A percentile compares a stretch with the other conserved stretches of the same genome.
phyloP scores from a whole-genome alignment of 1,284 basidiomycete genomes.

The Bondarzewia mesenterica region DNA sequence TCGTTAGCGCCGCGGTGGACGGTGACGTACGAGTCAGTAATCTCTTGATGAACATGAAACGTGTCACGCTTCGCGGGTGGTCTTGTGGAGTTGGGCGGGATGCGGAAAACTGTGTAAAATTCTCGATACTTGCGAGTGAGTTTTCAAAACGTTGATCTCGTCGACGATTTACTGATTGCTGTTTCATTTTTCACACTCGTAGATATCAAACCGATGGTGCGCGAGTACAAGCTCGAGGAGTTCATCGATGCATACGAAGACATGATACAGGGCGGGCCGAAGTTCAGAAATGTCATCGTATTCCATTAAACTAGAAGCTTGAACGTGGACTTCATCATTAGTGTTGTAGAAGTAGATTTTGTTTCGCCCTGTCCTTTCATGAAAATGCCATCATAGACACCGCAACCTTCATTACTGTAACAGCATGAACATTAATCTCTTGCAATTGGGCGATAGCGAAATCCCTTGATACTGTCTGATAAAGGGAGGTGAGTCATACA shows the following conservation, averaged over 20 bases:
- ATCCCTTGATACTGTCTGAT: too few relatives aligned
- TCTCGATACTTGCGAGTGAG: slow-evolving; percentile 7
- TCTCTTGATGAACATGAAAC: slow-evolving; percentile 14
- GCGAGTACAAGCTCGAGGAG: slow-evolving; percentile 7
- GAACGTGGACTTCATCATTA: too few relatives aligned
- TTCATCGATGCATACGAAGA: slow-evolving; percentile 9
- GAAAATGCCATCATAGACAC: too few relatives aligned
- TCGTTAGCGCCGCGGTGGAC: slow-evolving; percentile 15
- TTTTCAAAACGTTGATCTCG: too few relatives aligned
- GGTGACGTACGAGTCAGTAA: slow-evolving; percentile 13
- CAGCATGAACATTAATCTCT: too few relatives aligned
- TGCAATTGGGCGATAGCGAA: too few relatives aligned
- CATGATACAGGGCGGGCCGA: slow-evolving; percentile 4
- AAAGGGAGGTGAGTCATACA: too few relatives aligned
- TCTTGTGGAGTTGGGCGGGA: slow-evolving; percentile 12
- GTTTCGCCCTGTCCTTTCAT: too few relatives aligned
- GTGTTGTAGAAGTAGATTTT: too few relatives aligned
- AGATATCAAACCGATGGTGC: slow-evolving; percentile 11
- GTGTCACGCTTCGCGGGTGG: slow-evolving; percentile 13
- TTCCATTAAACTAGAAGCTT: not conserved
- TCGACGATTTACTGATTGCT: not conserved
- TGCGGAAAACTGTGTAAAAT: slow-evolving; percentile 6
- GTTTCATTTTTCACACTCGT: not conserved
- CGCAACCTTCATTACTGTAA: too few relatives aligned
- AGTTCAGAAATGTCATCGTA: slow-evolving; percentile 14